Percentiles rank a stretch among this genome's conserved stretches.
phyloP scores from a whole-genome alignment of 192 early-diverging fungal species.

The Podila clonocystis region DNA sequence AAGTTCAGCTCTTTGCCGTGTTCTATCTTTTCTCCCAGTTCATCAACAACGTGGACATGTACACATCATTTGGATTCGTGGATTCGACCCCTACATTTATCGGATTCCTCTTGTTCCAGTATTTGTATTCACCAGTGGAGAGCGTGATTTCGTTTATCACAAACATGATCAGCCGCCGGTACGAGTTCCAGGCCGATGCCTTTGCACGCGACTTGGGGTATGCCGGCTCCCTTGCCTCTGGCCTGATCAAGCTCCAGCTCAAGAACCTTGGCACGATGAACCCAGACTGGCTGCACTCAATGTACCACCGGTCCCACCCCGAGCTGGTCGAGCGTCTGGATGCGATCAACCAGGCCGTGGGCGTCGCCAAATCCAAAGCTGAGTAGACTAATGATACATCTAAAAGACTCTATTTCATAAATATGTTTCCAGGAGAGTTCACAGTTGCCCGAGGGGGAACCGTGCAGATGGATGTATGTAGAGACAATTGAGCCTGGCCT shows the following conservation, averaged over 20 bases:
- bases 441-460: no score
- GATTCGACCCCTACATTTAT: constrained; percentile 78
- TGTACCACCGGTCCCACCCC: constrained; percentile 94
- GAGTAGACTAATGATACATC: constrained; percentile 10
- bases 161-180: constrained; percentile 82
- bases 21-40: constrained; percentile 84
- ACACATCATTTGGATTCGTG: constrained; percentile 87
- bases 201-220: constrained; percentile 90
- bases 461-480: no score
- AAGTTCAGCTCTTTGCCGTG: constrained; percentile 79
- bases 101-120: constrained; percentile 93
- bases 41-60: constrained; percentile 79
- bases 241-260: constrained; percentile 89
- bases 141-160: constrained; percentile 76
- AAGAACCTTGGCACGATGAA: constrained; percentile 92
- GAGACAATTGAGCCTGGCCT: no score
- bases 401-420: neutral
- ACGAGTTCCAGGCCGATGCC: constrained; percentile 96
- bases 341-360: constrained; percentile 48
- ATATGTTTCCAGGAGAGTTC: no score
- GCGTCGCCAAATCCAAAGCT: constrained; percentile 21
- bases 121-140: constrained; percentile 84
- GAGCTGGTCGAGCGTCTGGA: constrained; percentile 88
- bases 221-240: constrained; percentile 73
- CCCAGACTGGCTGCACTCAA: constrained; percentile 86